Evolutionary conservation across 257 asterid species (phyloP).

Genomic region (Coffea canephora): DNA sequence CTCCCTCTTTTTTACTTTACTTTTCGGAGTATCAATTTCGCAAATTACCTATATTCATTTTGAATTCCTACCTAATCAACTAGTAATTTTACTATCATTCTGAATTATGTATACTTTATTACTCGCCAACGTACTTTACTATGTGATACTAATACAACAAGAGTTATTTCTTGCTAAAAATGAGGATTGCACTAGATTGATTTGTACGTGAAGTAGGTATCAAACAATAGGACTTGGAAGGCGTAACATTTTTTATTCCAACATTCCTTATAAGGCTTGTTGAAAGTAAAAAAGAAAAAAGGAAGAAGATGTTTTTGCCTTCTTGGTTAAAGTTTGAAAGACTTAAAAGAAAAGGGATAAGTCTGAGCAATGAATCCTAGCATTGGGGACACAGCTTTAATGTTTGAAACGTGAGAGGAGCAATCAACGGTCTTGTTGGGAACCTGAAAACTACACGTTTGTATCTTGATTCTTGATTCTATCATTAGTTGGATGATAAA

Average conservation of each 20-base stretch:
- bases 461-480: neutral
- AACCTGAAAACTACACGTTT: neutral
- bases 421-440: constrained; percentile 16
- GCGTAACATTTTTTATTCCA: no score
- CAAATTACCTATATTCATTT: neutral
- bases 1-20: constrained; percentile 3
- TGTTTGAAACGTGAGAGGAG: constrained; percentile 14
- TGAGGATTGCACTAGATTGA: no score
- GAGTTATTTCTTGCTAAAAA: no score
- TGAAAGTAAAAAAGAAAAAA: no score
- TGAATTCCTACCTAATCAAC: no score
- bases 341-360: neutral
- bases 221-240: neutral
- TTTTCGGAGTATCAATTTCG: neutral
- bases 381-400: constrained; percentile 13
- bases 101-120: no score
- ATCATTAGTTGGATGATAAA: constrained; percentile 4
- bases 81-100: no score
- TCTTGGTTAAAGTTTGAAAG: neutral
- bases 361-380: neutral
- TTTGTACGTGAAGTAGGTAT: no score
- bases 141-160: no score
- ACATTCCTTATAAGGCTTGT: neutral
- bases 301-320: neutral
- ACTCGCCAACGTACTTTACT: no score